Evolutionary conservation across 2,329 filamentous ascomycete genomes (phyloP).

Genomic region (Aspergillus sp.): DNA sequence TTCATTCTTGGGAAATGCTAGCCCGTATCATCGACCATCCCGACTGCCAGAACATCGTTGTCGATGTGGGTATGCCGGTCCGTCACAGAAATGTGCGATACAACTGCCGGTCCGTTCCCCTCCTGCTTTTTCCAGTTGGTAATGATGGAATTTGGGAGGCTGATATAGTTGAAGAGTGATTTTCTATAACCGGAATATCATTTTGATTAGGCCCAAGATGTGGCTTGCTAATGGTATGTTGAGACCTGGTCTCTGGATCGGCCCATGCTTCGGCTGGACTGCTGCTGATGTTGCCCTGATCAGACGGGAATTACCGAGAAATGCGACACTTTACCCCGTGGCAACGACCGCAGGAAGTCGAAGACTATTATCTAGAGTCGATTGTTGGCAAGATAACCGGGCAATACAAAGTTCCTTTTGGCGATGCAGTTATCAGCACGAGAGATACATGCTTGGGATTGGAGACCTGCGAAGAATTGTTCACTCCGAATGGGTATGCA

Average conservation of each 20-base stretch:
- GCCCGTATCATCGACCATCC: constrained; percentile 60
- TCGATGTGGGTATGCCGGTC: constrained; percentile 65
- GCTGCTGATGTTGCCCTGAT: neutral
- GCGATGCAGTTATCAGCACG: constrained; percentile 65
- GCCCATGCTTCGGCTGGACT: neutral
- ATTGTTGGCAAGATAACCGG: constrained; percentile 59
- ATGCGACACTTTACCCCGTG: constrained; percentile 65
- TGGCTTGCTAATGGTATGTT: constrained; percentile 61
- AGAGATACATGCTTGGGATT: constrained; percentile 63
- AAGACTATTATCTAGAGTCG: constrained; percentile 65
- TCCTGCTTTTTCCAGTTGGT: neutral
- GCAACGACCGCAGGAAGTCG: constrained; percentile 55
- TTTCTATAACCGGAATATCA: constrained; percentile 63
- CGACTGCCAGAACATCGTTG: constrained; percentile 63
- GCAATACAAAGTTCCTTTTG: constrained; percentile 61
- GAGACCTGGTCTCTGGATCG: neutral
- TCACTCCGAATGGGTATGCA: constrained; percentile 52
- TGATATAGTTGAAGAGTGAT: constrained; percentile 46
- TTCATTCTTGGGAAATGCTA: constrained; percentile 64
- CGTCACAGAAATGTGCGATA: constrained; percentile 62
- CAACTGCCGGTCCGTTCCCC: constrained; percentile 54
- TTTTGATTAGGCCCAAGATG: constrained; percentile 71
- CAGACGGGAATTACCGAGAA: constrained; percentile 64
- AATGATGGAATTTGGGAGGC: neutral
- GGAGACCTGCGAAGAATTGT: constrained; percentile 70